A percentile compares a stretch with the other conserved stretches of the same genome.
phyloP scores from a whole-genome alignment of 306 rosid species.

The Styphnolobium japonicum region DNA sequence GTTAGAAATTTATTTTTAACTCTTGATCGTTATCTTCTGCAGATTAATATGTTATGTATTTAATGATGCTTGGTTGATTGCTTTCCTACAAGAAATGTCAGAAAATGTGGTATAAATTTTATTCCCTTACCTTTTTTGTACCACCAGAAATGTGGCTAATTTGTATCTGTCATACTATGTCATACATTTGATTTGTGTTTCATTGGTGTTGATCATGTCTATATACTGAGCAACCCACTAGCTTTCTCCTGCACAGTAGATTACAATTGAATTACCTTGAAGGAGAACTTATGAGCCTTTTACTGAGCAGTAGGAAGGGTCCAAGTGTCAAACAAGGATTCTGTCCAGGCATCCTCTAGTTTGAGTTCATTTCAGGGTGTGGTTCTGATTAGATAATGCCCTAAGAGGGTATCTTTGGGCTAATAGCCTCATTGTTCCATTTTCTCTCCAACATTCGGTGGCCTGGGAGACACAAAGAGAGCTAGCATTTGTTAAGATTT shows the following conservation, averaged over 20 bases:
- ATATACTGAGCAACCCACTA: neutral
- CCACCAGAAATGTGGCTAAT: conserved; percentile 6
- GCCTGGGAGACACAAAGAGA: neutral
- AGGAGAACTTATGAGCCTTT: neutral
- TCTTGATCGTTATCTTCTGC: conserved; percentile 10
- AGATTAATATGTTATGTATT: neutral
- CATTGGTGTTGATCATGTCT: neutral
- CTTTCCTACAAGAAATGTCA: neutral
- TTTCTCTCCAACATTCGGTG: neutral
- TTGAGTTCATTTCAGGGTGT: neutral
- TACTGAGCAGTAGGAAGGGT: neutral
- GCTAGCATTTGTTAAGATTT: neutral
- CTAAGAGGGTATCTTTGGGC: neutral
- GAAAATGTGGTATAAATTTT: neutral
- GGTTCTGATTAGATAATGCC: neutral
- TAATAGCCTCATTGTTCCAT: neutral
- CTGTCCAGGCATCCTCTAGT: neutral
- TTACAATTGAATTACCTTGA: neutral
- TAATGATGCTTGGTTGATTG: neutral
- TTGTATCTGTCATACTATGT: neutral
- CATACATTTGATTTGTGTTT: neutral
- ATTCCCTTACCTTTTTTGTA: neutral
- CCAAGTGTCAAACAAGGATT: neutral
- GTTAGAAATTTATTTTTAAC: neutral
- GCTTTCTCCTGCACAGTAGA: neutral